Percentiles rank a stretch among this genome's conserved stretches.
phyloP scores from a whole-genome alignment of 129 eudicot species.

The Silybum marianum region DNA sequence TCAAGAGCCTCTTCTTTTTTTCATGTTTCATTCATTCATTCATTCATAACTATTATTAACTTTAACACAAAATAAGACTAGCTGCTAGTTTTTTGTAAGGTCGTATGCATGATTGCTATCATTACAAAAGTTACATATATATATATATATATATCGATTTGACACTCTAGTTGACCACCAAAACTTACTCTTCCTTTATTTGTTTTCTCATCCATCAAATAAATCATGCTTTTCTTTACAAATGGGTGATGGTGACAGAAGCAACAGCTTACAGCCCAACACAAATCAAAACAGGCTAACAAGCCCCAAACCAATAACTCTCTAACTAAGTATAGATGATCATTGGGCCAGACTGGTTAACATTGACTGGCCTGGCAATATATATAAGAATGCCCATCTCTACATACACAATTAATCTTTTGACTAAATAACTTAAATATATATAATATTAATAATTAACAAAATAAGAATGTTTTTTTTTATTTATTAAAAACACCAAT shows the following conservation, averaged over 20 bases:
- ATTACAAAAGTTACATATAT: not conserved
- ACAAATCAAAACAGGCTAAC: not conserved
- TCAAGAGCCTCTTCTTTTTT: constrained; percentile 17
- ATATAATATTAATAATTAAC: too few relatives aligned
- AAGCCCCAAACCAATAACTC: not conserved
- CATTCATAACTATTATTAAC: too few relatives aligned
- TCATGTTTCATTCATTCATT: not conserved
- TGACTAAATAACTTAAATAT: too few relatives aligned
- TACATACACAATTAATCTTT: not conserved
- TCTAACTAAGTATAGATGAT: not conserved
- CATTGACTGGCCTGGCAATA: not conserved
- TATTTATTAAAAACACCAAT: not conserved
- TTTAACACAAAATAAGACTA: not conserved
- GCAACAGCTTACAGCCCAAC: not conserved
- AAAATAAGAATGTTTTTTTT: not conserved
- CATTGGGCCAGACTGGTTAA: not conserved
- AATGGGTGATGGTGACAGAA: too few relatives aligned
- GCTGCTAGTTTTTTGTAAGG: not conserved
- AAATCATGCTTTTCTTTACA: not conserved
- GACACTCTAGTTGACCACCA: constrained; percentile 48
- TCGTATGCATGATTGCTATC: not conserved
- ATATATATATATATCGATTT: constrained; percentile 28
- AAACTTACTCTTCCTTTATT: not conserved
- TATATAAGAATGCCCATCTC: not conserved
- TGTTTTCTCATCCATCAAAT: not conserved